Evolutionary conservation across 305 asterid species (phyloP).

Genomic region (Fraxinus xanthoxyloides): DNA sequence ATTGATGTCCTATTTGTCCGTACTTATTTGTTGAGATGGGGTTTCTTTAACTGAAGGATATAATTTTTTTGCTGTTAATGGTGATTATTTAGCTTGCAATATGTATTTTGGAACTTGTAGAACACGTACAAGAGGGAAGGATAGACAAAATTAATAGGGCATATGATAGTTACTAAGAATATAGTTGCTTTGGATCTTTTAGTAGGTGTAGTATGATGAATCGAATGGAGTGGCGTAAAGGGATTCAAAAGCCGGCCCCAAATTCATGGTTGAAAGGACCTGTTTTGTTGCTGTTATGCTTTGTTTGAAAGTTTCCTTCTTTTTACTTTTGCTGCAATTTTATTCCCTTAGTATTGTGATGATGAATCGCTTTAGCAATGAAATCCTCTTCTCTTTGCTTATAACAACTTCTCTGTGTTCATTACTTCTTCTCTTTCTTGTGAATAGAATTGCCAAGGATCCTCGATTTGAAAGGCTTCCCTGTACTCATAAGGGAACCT

Average conservation of each 20-base stretch:
- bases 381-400: conserved; percentile 4
- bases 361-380: not conserved
- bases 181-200: not conserved
- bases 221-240: not conserved
- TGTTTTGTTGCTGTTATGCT: not conserved
- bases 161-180: not conserved
- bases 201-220: not conserved
- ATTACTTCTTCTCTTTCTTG: not conserved
- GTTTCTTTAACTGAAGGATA: not conserved
- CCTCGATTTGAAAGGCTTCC: conserved; percentile 99
- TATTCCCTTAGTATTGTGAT: not conserved
- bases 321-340: not conserved
- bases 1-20: not conserved
- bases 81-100: not conserved
- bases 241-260: not conserved
- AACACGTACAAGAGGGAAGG: not conserved
- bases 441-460: conserved; percentile 87
- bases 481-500: conserved; percentile 92
- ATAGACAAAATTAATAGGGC: not conserved
- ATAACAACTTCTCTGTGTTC: not conserved
- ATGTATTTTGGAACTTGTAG: not conserved
- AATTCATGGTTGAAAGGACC: not conserved
- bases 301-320: not conserved
- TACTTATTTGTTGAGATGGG: not conserved
- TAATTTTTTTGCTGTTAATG: not conserved